Evolutionary conservation across 2,329 filamentous ascomycete species (phyloP).

Genomic region (Diaporthe caulivora): DNA sequence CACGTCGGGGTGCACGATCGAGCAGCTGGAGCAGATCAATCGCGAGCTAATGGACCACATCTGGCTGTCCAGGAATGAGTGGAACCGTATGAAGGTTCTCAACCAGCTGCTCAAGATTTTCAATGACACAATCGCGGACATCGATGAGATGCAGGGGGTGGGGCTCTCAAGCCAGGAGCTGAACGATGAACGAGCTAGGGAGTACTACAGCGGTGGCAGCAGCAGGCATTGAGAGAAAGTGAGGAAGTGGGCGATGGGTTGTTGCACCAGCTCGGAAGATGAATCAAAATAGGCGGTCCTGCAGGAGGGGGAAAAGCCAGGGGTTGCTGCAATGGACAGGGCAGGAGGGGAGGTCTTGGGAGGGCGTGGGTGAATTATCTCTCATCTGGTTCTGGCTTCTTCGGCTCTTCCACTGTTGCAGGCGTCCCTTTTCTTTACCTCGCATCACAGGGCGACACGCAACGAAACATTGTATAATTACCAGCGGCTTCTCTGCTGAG

Average conservation of each 20-base stretch:
- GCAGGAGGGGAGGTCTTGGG: not conserved
- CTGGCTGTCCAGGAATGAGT: slow-evolving; percentile 83
- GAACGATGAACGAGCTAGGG: slow-evolving; percentile 18
- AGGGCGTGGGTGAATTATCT: slow-evolving; percentile 7
- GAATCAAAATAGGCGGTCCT: not conserved
- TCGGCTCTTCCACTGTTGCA: not conserved
- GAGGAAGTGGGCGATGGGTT: not conserved
- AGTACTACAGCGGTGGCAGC: slow-evolving; percentile 21
- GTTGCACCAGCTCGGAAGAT: not conserved
- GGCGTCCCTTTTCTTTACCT: slow-evolving; percentile 2
- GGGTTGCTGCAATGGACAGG: not conserved
- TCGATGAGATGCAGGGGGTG: slow-evolving; percentile 66
- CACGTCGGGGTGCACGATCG: slow-evolving; percentile 85
- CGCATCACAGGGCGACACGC: slow-evolving; percentile 3
- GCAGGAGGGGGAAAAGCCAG: not conserved
- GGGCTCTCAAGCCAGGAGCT: slow-evolving; percentile 57
- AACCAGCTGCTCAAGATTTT: slow-evolving; percentile 73
- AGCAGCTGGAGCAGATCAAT: slow-evolving; percentile 95
- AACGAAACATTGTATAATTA: slow-evolving; percentile 23
- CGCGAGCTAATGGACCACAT: slow-evolving; percentile 90
- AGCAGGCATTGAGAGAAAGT: not conserved
- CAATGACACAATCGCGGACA: slow-evolving; percentile 79
- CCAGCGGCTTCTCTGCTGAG: slow-evolving; percentile 13
- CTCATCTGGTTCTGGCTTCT: slow-evolving; percentile 9
- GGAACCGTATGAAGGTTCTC: slow-evolving; percentile 82